Percentiles rank a stretch among this genome's conserved stretches.
phyloP scores from a whole-genome alignment of 768 basidiomycete species.

The Panaeolus cyanescens region DNA sequence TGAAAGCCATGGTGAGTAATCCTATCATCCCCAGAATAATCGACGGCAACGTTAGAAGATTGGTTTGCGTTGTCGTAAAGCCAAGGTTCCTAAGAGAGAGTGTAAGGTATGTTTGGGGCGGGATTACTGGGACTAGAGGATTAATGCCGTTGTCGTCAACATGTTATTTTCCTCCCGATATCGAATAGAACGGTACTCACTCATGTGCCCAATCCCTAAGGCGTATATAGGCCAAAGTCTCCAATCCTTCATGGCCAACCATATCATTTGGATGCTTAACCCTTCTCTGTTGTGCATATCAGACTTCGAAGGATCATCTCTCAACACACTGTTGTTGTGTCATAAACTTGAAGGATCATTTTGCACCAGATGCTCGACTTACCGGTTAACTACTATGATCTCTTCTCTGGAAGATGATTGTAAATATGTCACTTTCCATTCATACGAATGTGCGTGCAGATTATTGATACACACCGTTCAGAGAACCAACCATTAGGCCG shows the following conservation, averaged over 20 bases:
- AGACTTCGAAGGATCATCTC: slow-evolving; percentile 68
- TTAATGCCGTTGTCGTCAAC: neutral
- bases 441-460: neutral
- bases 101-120: slow-evolving; percentile 66
- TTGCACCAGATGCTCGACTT: neutral
- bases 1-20: slow-evolving; percentile 47
- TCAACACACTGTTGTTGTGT: slow-evolving; percentile 38
- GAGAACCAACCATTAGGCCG: slow-evolving; percentile 68
- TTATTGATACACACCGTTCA: slow-evolving; percentile 41
- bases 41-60: slow-evolving; percentile 63
- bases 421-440: neutral
- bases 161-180: neutral
- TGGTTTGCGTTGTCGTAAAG: slow-evolving; percentile 63
- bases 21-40: slow-evolving; percentile 52
- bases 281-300: slow-evolving; percentile 75
- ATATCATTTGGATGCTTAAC: slow-evolving; percentile 49
- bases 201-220: slow-evolving; percentile 55
- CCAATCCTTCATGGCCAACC: slow-evolving; percentile 57
- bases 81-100: slow-evolving; percentile 62
- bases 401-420: slow-evolving; percentile 45
- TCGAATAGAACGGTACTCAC: slow-evolving; percentile 27
- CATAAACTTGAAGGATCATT: neutral
- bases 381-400: slow-evolving; percentile 57
- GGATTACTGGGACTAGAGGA: slow-evolving; percentile 51
- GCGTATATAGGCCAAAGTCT: slow-evolving; percentile 67